phyloP scores from a whole-genome alignment of 1,284 basidiomycete genomes.

The Malassezia psittaci region DNA sequence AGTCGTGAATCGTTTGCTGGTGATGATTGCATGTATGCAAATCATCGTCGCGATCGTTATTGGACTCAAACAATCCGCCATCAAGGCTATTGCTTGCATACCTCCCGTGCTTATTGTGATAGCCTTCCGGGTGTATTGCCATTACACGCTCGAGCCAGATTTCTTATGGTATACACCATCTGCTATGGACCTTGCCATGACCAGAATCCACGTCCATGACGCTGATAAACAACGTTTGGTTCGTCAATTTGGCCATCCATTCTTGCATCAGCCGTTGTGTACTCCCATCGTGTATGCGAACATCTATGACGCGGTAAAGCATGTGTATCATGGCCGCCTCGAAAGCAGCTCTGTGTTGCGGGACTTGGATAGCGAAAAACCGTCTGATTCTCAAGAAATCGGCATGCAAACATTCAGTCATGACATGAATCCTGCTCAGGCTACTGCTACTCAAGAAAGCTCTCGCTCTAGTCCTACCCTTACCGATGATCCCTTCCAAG shows the following conservation, averaged over 20 bases:
- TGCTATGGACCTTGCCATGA: conserved; percentile 29
- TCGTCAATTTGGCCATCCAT: conserved; percentile 45
- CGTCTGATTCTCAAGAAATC: neutral
- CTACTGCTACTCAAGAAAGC: neutral
- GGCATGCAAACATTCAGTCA: neutral
- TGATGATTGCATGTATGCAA: conserved; percentile 45
- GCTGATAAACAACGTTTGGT: conserved; percentile 35
- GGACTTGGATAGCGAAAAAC: neutral
- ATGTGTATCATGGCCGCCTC: conserved; percentile 35
- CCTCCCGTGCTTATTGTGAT: conserved; percentile 39
- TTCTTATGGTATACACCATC: conserved; percentile 45
- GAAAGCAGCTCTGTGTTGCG: neutral
- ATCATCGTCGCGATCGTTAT: conserved; percentile 36
- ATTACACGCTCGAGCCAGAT: conserved; percentile 28
- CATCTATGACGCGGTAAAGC: conserved; percentile 30
- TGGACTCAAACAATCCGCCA: conserved; percentile 25
- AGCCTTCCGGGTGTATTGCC: conserved; percentile 40
- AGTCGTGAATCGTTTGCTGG: conserved; percentile 39
- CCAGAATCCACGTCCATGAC: conserved; percentile 31
- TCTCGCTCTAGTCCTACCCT: neutral
- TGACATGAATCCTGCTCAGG: neutral
- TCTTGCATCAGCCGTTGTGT: conserved; percentile 36
- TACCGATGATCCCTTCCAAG: too few relatives aligned
- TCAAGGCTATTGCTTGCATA: conserved; percentile 31
- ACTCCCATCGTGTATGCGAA: conserved; percentile 42